A percentile compares a stretch with the other conserved stretches of the same genome.
These are phyloP conservation scores for Malus hybrid DNA, from an alignment of 331 rosid species.

Conservation along the genomic window DNA sequence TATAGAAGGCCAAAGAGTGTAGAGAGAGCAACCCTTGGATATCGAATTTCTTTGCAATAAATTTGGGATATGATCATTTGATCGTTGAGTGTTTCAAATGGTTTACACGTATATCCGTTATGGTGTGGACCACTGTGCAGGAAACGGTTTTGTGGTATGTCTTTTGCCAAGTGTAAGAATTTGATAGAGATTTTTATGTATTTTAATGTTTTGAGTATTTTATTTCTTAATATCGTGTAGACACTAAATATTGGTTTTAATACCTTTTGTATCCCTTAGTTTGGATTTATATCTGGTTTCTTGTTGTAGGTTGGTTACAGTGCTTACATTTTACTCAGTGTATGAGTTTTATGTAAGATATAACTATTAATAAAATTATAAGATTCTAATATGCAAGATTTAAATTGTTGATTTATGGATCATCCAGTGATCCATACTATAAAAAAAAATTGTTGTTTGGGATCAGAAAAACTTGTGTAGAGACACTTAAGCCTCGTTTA, in stretches of 20 bases:
- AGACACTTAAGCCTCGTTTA: too few species aligned
- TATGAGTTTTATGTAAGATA: too few species aligned
- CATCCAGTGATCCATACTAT: too few species aligned
- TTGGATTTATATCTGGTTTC: too few species aligned
- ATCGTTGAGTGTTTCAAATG: slow-evolving; percentile 5
- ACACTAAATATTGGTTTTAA: not conserved
- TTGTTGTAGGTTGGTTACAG: too few species aligned
- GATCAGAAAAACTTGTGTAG: too few species aligned
- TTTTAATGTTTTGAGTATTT: not conserved
- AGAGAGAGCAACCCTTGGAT: not conserved
- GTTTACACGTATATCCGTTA: not conserved
- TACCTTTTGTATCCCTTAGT: not conserved
- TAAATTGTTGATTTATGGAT: too few species aligned
- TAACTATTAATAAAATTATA: too few species aligned
- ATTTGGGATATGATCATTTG: not conserved
- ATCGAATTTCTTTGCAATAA: not conserved
- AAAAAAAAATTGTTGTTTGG: too few species aligned
- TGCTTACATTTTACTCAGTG: too few species aligned
- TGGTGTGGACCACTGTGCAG: not conserved
- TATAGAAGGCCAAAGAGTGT: not conserved
- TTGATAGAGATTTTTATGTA: not conserved
- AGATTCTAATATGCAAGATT: too few species aligned
- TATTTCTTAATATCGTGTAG: not conserved
- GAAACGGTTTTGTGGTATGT: not conserved
- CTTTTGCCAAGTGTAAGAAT: not conserved